Evolutionary conservation across 805 yeast species (phyloP), one percentile per base, ranked within the genome.

Genomic region (Starmerella bombi): DNA sequence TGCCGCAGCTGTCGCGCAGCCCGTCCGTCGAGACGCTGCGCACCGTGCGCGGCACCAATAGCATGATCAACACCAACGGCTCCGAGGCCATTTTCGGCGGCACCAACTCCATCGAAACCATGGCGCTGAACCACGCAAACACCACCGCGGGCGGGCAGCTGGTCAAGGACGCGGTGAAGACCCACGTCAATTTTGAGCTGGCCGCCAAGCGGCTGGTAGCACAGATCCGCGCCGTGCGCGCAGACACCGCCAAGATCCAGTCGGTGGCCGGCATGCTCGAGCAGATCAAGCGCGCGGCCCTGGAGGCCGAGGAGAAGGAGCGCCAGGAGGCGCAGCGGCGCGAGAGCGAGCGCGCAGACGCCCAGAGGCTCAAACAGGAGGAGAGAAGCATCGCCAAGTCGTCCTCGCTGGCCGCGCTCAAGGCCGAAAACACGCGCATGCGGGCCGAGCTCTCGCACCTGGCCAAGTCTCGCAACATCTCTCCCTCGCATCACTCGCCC

Each of bases 61-160:
- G 33, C n/a, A 10, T 21, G 16, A 6, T 17, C 25, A 34, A 33
- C 21, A 23, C 34, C 16, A 36, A 39, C 6, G n/a, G 30, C 5
- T 22, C 39, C n/a, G 50, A 47, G 25, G 54, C 64, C 2, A 48
- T 61, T 2, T 61, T 60, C 39, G 65, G 65, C 18, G 52, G 48
- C 32, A 43, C 59, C 8, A 14, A 5, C 6, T 45, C 60, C 6
- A 44, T 60, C 33, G 64, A 61, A 21, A 54, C 58, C 14, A 47
- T 61, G 36, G 54, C 63, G 7, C 43, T 60, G 28, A 58, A 53
- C 23, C 61, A 60, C 41, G 55, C 60, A 3, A 49, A 52, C 18
- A 52, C 53, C 41, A 53, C 60, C 18, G 50, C 59, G 10, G 61
- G 59, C 16, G 63, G 63, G n/a, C 40, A 54, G 20, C 47, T 58